Conservation (phyloP, 305 asterid species). For the Stenogyne calaminthoides region DNA sequence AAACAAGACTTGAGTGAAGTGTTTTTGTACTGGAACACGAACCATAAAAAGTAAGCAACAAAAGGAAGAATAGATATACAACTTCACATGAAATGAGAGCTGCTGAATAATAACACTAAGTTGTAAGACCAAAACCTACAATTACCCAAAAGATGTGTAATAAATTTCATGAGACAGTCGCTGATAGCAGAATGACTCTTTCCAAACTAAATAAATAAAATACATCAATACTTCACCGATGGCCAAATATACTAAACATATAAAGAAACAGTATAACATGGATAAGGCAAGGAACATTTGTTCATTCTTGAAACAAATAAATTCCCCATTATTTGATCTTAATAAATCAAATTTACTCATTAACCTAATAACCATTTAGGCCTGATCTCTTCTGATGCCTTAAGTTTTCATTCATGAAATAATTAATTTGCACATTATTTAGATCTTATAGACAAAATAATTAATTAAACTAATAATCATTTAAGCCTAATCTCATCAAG, state of each 20-base stretch:
- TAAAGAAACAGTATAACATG: not conserved
- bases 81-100: constrained; percentile 6
- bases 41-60: not conserved
- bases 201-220: not conserved
- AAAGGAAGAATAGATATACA: constrained; percentile 17
- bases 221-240: not conserved
- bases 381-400: constrained; percentile 3
- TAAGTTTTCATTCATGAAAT: constrained; percentile 5
- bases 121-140: constrained; percentile 1
- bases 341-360: not conserved
- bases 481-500: not conserved
- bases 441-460: not conserved
- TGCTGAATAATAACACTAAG: constrained; percentile 2
- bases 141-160: not conserved
- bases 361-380: constrained; percentile 1
- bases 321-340: constrained; percentile 10
- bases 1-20: not conserved
- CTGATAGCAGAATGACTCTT: not conserved
- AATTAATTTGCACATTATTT: not conserved
- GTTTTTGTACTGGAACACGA: not conserved
- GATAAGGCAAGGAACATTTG: constrained; percentile 16
- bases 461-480: not conserved
- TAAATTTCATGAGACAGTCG: constrained; percentile 5
- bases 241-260: not conserved
- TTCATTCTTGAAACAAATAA: constrained; percentile 7